Base-by-base conservation (phyloP, 257 asterid genomes). In the Penstemon newberryi region DNA sequence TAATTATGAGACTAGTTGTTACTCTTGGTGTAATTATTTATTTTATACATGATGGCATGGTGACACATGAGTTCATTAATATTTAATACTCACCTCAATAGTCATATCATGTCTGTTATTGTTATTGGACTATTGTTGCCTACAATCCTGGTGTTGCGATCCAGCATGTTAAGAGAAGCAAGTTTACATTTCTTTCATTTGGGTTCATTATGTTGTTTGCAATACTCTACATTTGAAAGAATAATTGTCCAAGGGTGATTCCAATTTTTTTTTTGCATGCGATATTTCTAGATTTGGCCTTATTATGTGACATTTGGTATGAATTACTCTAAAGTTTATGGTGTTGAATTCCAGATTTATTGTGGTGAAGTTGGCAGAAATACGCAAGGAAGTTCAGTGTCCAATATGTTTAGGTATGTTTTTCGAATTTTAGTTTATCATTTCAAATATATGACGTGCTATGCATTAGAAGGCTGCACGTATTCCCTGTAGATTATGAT, bases 341-440 rank as follows among this genome's bases (percentile, higher is more conserved):
- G n/a, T 77, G 75, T 72, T 70, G 41, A 42, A 47, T 72, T 47
- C 60, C 93, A 90, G 99, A 80, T 87, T 60, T 76, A 63, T 90
- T 64, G 71, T 68, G 8, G 92, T 93, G 77, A 93, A 79, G 86
- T 78, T 93, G 80, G 84, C 94, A 47, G 99, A 93, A 69, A 79
- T 93, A 70, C 92, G 99, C 71, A 93, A 90, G 83, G 99, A 93
- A 84, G 99, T 93, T 56, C 99, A 93, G 79, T 93, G 97, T 79
- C 99, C 99, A 62, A 90, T 93, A 88, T 93, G 97, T 77, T 77
- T 90, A 79, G 97, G 97, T 90, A 86, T 11, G 79, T 41, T 45
- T 62, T 66, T 76, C 58, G 36, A 67, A 25, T 25, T 58, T 70
- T 67, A 46, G 59, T 63, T 52, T 55, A 51, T 53, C 73, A 53